Evolutionary conservation across 1,139 yeast genomes (phyloP).

Genomic region (Hansenula anomala): DNA sequence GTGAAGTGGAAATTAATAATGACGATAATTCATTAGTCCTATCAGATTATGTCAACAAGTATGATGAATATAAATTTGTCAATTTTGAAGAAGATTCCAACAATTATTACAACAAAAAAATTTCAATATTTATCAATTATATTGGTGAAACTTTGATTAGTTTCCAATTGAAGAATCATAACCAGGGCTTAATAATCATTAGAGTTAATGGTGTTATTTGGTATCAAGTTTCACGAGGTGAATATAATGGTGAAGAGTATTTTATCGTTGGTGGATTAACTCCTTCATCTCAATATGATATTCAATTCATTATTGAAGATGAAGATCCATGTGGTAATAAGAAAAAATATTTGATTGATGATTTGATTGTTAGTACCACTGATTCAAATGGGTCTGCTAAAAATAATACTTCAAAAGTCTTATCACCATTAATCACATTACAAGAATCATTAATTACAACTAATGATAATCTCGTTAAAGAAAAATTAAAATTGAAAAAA

Average conservation of each 20-base stretch:
- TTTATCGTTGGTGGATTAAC: slow-evolving; percentile 60
- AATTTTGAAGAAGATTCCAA: slow-evolving; percentile 23
- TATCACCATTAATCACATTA: slow-evolving; percentile 52
- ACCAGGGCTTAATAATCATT: slow-evolving; percentile 34
- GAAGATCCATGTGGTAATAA: slow-evolving; percentile 22
- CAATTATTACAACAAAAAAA: slow-evolving; percentile 24
- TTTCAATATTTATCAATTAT: slow-evolving; percentile 41
- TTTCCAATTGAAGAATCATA: slow-evolving; percentile 38
- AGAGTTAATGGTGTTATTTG: slow-evolving; percentile 59
- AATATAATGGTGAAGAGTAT: slow-evolving; percentile 33
- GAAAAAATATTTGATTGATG: slow-evolving; percentile 36
- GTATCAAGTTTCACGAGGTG: slow-evolving; percentile 47
- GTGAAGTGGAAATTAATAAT: slow-evolving; percentile 25
- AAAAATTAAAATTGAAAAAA: slow-evolving; percentile 49
- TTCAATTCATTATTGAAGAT: slow-evolving; percentile 46
- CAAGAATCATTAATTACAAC: slow-evolving; percentile 62
- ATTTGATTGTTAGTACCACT: slow-evolving; percentile 37
- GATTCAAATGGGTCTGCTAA: slow-evolving; percentile 12
- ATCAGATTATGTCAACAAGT: slow-evolving; percentile 31
- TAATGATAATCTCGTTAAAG: slow-evolving; percentile 46
- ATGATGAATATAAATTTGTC: slow-evolving; percentile 30
- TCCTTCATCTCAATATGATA: slow-evolving; percentile 63
- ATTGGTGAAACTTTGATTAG: slow-evolving; percentile 50
- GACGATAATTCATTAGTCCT: slow-evolving; percentile 15
- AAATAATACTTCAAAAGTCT: slow-evolving; percentile 20